These are phyloP conservation scores for Rhynchosporium graminicola DNA, from an alignment of 2,329 filamentous ascomycete species.

Conservation along the genomic window DNA sequence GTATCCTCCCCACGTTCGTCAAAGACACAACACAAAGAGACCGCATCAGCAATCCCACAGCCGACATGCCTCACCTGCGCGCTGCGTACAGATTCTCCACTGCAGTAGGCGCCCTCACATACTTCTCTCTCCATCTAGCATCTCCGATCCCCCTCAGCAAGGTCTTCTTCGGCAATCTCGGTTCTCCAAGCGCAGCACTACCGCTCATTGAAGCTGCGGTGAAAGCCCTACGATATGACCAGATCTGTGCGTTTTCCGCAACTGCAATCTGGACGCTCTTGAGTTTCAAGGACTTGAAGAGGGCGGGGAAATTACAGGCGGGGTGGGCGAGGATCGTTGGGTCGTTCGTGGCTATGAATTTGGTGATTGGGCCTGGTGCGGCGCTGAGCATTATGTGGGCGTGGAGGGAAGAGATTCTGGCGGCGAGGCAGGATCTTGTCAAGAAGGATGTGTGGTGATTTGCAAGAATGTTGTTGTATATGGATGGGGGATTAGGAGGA, in stretches of 20 bases:
- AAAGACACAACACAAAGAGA: conserved; percentile 30
- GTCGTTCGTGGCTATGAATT: conserved; percentile 23
- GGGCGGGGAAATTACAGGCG: conserved; percentile 34
- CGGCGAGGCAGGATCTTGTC: conserved; percentile 14
- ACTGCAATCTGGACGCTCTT: conserved; percentile 39
- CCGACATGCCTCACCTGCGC: conserved; percentile 36
- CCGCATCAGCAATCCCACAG: conserved; percentile 29
- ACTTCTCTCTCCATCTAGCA: conserved; percentile 27
- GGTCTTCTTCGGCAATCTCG: conserved; percentile 35
- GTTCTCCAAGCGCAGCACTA: conserved; percentile 28
- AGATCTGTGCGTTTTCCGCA: conserved; percentile 33
- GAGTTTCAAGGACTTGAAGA: conserved; percentile 41
- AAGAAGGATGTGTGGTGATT: neutral
- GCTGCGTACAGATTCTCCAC: conserved; percentile 29
- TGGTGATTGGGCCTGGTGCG: conserved; percentile 39
- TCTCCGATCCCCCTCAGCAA: conserved; percentile 29
- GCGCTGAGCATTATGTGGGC: conserved; percentile 39
- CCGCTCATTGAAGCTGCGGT: conserved; percentile 19
- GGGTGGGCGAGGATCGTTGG: conserved; percentile 35
- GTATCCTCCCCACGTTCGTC: conserved; percentile 24
- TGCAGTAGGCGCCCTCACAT: conserved; percentile 16
- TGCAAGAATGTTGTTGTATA: neutral
- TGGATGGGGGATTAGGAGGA: neutral
- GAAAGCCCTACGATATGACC: conserved; percentile 32
- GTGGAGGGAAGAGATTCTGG: conserved; percentile 42